Conservation (phyloP, 257 asterid species). For the Handroanthus guayacan region DNA sequence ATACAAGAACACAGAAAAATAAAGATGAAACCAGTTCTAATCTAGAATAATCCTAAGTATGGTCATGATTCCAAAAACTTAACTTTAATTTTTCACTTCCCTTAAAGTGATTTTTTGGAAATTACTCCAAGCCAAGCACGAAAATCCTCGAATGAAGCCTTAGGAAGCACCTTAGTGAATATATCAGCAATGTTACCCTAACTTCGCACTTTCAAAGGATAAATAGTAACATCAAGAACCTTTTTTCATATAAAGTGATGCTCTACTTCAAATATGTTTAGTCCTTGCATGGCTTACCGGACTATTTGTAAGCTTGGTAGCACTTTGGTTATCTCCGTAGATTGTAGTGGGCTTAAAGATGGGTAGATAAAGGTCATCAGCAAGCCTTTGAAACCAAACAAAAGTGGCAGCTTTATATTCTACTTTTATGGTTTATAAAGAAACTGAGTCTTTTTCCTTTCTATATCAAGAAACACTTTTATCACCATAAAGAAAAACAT, state of each 20-base stretch:
- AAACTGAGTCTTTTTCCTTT: slow-evolving; percentile 28
- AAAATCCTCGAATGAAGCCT: not conserved
- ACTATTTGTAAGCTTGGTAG: not conserved
- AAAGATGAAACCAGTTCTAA: too few relatives aligned
- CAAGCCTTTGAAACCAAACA: slow-evolving; percentile 25
- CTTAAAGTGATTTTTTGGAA: not conserved
- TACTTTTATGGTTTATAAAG: slow-evolving; percentile 19
- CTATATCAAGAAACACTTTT: slow-evolving; percentile 32
- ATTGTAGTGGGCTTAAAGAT: not conserved
- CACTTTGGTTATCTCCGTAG: slow-evolving; percentile 9
- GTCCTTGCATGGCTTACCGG: slow-evolving; percentile 12
- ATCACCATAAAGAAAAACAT: slow-evolving; percentile 15
- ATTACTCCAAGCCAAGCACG: not conserved
- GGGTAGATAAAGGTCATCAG: not conserved
- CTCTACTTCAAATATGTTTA: not conserved
- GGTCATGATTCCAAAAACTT: too few relatives aligned
- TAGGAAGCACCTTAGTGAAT: not conserved
- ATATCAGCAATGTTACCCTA: not conserved
- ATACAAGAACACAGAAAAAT: too few relatives aligned
- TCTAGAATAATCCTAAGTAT: too few relatives aligned
- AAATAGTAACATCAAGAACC: not conserved
- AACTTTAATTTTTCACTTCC: slow-evolving; percentile 11
- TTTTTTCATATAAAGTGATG: slow-evolving; percentile 1
- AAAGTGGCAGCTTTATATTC: slow-evolving; percentile 9
- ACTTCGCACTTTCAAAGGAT: not conserved